Conservation (phyloP, 257 asterid species). For the Verbena officinalis region DNA sequence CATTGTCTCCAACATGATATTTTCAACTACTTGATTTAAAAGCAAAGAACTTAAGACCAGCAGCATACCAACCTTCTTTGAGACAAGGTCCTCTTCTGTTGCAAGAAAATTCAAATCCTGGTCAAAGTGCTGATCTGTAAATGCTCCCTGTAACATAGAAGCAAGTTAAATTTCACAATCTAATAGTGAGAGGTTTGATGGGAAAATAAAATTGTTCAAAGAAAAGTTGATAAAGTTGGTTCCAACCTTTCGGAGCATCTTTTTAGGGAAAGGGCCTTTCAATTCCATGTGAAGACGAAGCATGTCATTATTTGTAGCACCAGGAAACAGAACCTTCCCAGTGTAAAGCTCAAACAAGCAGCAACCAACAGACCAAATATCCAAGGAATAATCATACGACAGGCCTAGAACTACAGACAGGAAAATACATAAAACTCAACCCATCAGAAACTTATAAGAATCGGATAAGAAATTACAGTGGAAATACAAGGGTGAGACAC, state of each 20-base stretch:
- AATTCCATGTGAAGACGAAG: constrained; percentile 98
- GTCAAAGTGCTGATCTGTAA: constrained; percentile 86
- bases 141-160: constrained; percentile 68
- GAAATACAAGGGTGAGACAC: constrained; percentile 28
- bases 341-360: constrained; percentile 95
- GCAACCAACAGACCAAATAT: constrained; percentile 98
- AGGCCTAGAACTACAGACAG: constrained; percentile 76
- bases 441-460: not conserved
- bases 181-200: not conserved
- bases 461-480: constrained; percentile 1
- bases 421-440: constrained; percentile 17
- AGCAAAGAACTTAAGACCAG: not conserved
- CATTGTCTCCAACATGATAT: constrained; percentile 7
- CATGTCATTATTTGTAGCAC: constrained; percentile 93
- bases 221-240: constrained; percentile 12
- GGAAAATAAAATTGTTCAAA: not conserved
- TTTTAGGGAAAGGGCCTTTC: constrained; percentile 92
- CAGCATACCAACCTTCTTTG: constrained; percentile 72
- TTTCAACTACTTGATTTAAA: not conserved
- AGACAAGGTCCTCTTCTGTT: constrained; percentile 90
- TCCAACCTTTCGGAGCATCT: constrained; percentile 94
- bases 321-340: constrained; percentile 97
- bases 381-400: constrained; percentile 95
- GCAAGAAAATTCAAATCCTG: constrained; percentile 91
- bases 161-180: constrained; percentile 7